Evolutionary conservation across 2,329 filamentous ascomycete species (phyloP).

Genomic region (Colletotrichum melonis): DNA sequence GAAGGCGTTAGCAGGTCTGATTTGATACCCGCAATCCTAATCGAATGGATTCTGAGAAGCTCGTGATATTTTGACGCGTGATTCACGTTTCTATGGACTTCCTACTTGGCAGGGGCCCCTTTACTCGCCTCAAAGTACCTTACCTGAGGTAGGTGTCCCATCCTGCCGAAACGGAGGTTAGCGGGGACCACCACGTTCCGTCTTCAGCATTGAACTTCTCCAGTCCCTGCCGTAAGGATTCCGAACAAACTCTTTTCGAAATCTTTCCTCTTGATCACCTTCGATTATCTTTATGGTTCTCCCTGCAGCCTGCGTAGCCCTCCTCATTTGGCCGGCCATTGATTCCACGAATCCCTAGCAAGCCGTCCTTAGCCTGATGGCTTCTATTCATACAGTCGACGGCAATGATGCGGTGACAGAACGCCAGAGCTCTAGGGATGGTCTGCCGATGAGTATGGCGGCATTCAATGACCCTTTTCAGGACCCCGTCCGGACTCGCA

Average conservation of each 20-base stretch:
- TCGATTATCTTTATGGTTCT: background rate
- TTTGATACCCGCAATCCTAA: conserved; percentile 38
- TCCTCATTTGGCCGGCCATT: background rate
- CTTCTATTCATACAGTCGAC: background rate
- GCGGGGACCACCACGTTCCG: background rate
- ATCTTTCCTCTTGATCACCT: background rate
- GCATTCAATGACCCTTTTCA: background rate
- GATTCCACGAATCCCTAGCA: background rate
- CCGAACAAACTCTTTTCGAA: background rate
- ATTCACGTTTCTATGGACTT: background rate
- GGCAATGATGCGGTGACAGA: background rate
- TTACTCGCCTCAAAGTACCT: background rate
- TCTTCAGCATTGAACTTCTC: background rate
- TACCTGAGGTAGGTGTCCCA: background rate
- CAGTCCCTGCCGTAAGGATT: background rate
- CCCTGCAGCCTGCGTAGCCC: background rate
- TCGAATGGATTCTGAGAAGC: conserved; percentile 34
- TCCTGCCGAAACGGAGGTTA: background rate
- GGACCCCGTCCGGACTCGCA: background rate
- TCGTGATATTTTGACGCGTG: background rate
- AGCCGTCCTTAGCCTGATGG: background rate
- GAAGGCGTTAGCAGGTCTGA: conserved; percentile 37
- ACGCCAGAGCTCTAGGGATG: conserved; percentile 12
- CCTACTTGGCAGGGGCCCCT: background rate
- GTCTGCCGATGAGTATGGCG: background rate